Base-by-base conservation (phyloP, 345 rosid species). In the Leavenworthia alabamica region DNA sequence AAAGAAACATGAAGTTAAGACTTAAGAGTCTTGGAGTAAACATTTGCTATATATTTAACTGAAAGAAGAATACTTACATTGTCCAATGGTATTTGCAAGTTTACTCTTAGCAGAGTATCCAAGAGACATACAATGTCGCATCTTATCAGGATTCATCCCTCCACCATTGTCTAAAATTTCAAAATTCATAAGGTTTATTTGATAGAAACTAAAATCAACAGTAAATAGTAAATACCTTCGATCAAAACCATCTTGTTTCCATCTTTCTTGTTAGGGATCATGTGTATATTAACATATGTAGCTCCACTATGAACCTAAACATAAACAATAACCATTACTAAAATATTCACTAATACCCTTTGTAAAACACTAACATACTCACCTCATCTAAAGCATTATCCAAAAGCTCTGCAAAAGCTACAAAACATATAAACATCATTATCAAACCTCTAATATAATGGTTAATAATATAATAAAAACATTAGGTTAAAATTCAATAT, bases 301-400 rank as follows among this genome's bases (percentile, higher is more conserved):
- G 98, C 97, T 68, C 98, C 97, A 70, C 57, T 83, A 62, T 66
- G 67, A 28, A 78, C 84, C 96, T 92, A 12, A 36, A 12, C 68
- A 45, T 20, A 36, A 70, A 10, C 40, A 62, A 52, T 28, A 62
- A 49, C 23, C 19, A 61, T 17, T 44, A 65, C 37, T 13, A 37
- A 12, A 3, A 33, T 13, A 33, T 22, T 2, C 45, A 43, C 17
- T 28, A 17, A 11, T 7, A n/a, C n/a, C 9, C 6, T 49, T 31
- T 41, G 46, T 2, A 6, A 37, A 42, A 49, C 11, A 40, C 2
- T 37, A 23, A 22, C 7, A 56, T 3, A 3, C 51, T 8, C 71
- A 89, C 98, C 91, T 92, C 98, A 51, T 92, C 98, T 62, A 89
- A 66, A 6, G 96, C 70, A 47, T 92, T 92, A 77, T 92, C 98